Conservation (phyloP, 2,329 filamentous ascomycete species). For the Teratosphaeria gauchensis region DNA sequence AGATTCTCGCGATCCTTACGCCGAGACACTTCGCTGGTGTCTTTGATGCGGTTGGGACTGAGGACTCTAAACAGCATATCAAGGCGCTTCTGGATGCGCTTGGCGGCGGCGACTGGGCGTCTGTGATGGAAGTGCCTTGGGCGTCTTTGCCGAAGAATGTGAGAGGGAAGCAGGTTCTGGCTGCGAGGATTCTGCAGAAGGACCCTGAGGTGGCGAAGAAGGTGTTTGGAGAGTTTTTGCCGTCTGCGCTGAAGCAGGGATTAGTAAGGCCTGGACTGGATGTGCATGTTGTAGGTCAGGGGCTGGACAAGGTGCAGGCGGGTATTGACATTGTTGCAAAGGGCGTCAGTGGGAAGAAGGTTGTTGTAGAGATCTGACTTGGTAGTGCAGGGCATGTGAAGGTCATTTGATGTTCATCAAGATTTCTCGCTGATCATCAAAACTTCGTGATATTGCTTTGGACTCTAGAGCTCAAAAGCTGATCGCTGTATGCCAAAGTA, state of each 20-base stretch:
- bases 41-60: constrained; percentile 28
- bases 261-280: constrained; percentile 13
- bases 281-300: constrained; percentile 27
- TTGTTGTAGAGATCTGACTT: constrained; percentile 20
- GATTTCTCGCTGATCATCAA: too few relatives aligned
- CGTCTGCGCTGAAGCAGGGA: constrained; percentile 26
- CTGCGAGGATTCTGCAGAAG: neutral
- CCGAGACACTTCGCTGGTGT: constrained; percentile 31
- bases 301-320: constrained; percentile 24
- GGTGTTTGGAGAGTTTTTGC: constrained; percentile 20
- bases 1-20: constrained; percentile 31
- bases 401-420: too few relatives aligned
- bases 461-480: too few relatives aligned
- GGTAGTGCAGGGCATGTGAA: too few relatives aligned
- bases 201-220: constrained; percentile 11
- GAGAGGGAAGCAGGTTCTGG: constrained; percentile 7
- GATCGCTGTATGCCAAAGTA: too few relatives aligned
- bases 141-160: constrained; percentile 16
- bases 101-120: constrained; percentile 15
- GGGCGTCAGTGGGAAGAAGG: constrained; percentile 26
- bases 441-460: too few relatives aligned
- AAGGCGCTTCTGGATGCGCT: constrained; percentile 19
- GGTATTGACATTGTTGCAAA: constrained; percentile 21
- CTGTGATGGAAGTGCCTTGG: constrained; percentile 10
- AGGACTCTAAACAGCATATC: constrained; percentile 9